Evolutionary conservation across 2,329 filamentous ascomycete genomes (phyloP), one percentile per base, ranked within the genome.

Genomic region (Cladobotryum mycophilum): DNA sequence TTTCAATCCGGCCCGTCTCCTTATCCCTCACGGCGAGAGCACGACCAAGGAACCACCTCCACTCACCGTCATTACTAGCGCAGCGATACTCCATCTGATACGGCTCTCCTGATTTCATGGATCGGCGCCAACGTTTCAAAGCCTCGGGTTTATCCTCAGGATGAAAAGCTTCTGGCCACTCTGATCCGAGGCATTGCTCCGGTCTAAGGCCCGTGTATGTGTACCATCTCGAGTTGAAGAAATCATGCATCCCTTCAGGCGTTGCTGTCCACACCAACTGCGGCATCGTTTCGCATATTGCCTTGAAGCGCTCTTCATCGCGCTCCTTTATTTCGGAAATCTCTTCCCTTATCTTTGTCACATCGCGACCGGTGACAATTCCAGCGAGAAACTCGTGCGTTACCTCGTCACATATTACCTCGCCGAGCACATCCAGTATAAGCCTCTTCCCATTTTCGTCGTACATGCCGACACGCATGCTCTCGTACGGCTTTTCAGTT

Each of bases 141-240:
- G 81, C 77, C n/a, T 76, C 71, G 0, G 69, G 58, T 65, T 86
- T 72, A 56, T 91, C 87, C 25, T 90, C 86, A 0, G 80, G 79
- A 58, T 90, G 86, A 56, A 89, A 86, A 0, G 81, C 76, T 3
- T 74, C 68, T 58, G 73, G 70, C 84, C 85, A 89, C 2, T 77
- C 78, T 30, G 72, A 61, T 0, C 85, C 86, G 2, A 85, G 57
- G 22, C 81, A 86, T 9, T 83, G 71, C 41, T 85, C 79, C 9
- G 75, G 72, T 0, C 75, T 76, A 20, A 89, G 67, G 0, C 88
- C 85, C 0, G 88, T 91, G 59, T 88, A 91, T n/a, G 81, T 78
- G 60, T 88, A 88, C 85, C 87, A 92, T n/a, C 84, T 73, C 43
- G 81, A 79, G 52, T 86, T 88, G 65, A 85, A 91, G 67, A 88